A percentile compares a stretch with the other conserved stretches of the same genome.
phyloP scores from a whole-genome alignment of 2,329 filamentous ascomycete species.

The Colletotrichum sp. region DNA sequence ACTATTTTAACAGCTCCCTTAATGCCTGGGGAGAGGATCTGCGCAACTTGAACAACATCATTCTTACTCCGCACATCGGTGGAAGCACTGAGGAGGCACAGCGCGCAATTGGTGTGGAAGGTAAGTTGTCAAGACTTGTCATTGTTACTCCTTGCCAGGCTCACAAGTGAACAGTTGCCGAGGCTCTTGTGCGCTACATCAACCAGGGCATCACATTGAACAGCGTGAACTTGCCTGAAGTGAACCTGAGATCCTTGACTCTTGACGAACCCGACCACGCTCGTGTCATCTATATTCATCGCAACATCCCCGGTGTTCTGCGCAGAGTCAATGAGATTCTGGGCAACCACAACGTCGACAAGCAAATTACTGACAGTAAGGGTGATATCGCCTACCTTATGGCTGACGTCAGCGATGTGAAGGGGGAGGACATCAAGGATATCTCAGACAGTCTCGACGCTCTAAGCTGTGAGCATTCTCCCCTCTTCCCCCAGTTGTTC shows the following conservation, averaged over 20 bases:
- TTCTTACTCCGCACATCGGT: slow-evolving; percentile 95
- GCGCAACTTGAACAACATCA: slow-evolving; percentile 85
- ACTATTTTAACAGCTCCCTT: slow-evolving; percentile 87
- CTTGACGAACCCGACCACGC: slow-evolving; percentile 89
- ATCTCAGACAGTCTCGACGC: slow-evolving; percentile 84
- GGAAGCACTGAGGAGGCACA: slow-evolving; percentile 98
- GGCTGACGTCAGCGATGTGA: slow-evolving; percentile 93
- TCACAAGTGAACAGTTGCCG: slow-evolving; percentile 62
- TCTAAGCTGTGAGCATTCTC: slow-evolving; percentile 70
- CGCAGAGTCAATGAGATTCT: slow-evolving; percentile 95
- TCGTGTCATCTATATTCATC: slow-evolving; percentile 95
- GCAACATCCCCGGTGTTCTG: slow-evolving; percentile 94
- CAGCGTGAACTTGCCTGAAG: slow-evolving; percentile 96
- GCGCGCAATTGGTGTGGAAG: slow-evolving; percentile 91
- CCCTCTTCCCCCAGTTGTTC: neutral
- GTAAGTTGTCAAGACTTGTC: slow-evolving; percentile 35
- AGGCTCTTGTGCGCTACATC: slow-evolving; percentile 90
- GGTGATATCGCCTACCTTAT: slow-evolving; percentile 96
- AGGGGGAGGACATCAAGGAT: slow-evolving; percentile 80
- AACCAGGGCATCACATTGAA: slow-evolving; percentile 92
- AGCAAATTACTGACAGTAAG: slow-evolving; percentile 96
- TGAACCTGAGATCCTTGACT: slow-evolving; percentile 86
- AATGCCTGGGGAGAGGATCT: slow-evolving; percentile 89
- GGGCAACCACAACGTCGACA: slow-evolving; percentile 96
- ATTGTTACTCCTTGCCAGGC: neutral